These are phyloP conservation scores for Scolecobasidium constrictum DNA, from an alignment of 2,329 filamentous ascomycete species.

Conservation along the genomic window DNA sequence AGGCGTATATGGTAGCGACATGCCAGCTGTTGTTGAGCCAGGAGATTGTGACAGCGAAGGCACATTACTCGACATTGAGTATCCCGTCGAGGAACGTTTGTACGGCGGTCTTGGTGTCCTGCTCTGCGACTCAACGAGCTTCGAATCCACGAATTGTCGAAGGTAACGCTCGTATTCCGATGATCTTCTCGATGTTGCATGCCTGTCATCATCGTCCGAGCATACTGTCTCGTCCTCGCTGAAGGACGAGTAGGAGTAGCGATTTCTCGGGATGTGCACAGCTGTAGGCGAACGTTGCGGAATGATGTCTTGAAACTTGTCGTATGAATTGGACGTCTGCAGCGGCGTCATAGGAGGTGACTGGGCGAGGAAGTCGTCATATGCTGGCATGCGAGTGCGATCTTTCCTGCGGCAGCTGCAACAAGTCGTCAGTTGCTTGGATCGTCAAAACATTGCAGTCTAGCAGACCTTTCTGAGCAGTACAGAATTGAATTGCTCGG, in stretches of 20 bases:
- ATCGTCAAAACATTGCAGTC: constrained; percentile 7
- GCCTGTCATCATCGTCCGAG: constrained; percentile 14
- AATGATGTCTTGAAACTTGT: constrained; percentile 32
- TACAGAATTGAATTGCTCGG: constrained; percentile 51
- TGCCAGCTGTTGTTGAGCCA: constrained; percentile 30
- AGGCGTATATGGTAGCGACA: constrained; percentile 29
- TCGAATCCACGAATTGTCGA: constrained; percentile 27
- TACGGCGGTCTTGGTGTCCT: constrained; percentile 23
- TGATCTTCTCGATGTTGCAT: constrained; percentile 13
- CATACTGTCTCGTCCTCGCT: constrained; percentile 22
- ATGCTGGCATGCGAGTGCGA: constrained; percentile 14
- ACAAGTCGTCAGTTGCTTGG: not conserved
- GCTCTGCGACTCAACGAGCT: constrained; percentile 14
- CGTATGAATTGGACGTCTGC: constrained; percentile 12
- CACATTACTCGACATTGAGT: constrained; percentile 24
- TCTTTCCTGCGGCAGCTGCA: constrained; percentile 38
- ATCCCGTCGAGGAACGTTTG: constrained; percentile 23
- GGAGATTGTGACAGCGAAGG: constrained; percentile 38
- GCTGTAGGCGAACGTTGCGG: constrained; percentile 37
- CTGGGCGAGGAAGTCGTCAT: constrained; percentile 14
- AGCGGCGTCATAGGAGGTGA: constrained; percentile 24
- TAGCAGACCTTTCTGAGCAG: constrained; percentile 50
- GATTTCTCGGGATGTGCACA: constrained; percentile 22
- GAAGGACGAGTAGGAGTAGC: constrained; percentile 25
- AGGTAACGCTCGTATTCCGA: constrained; percentile 31